Conservation (phyloP, 2,329 filamentous ascomycete species). For the Fusarium pseudocircinatum region DNA sequence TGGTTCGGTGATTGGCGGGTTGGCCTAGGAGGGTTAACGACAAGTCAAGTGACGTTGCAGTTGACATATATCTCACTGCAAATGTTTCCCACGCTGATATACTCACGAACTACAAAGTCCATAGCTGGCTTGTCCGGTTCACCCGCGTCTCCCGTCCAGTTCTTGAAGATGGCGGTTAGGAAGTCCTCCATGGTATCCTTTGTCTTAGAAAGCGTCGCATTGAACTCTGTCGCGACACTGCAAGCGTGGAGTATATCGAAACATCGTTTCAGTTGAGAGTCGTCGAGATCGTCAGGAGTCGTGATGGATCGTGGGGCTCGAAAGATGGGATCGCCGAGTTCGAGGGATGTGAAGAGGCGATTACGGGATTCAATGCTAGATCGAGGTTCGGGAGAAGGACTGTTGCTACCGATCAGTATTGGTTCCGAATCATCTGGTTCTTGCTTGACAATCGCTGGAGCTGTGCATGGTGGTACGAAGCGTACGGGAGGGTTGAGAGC, state of each 20-base stretch:
- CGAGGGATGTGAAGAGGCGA: constrained; percentile 41
- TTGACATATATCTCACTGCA: constrained; percentile 39
- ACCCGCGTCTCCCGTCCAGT: constrained; percentile 33
- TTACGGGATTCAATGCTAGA: constrained; percentile 31
- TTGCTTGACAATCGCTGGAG: neutral
- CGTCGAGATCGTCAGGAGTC: constrained; percentile 41
- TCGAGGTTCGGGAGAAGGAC: constrained; percentile 19
- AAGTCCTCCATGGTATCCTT: constrained; percentile 47
- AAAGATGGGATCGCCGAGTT: constrained; percentile 29
- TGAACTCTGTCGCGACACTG: constrained; percentile 39
- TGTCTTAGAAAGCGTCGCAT: constrained; percentile 38
- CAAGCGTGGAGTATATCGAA: constrained; percentile 49
- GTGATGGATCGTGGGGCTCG: constrained; percentile 31
- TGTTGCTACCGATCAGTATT: constrained; percentile 24
- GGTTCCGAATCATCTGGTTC: neutral
- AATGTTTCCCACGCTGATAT: constrained; percentile 40
- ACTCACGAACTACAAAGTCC: constrained; percentile 45
- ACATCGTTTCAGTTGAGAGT: constrained; percentile 42
- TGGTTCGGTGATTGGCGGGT: constrained; percentile 22
- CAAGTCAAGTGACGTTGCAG: neutral
- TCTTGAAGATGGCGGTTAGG: constrained; percentile 45
- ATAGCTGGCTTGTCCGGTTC: constrained; percentile 37
- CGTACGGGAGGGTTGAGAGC: neutral
- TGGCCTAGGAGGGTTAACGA: constrained; percentile 22
- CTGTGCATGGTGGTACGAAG: neutral